Conservation (phyloP, 2,329 filamentous ascomycete species). For the Scytalidium sp. region DNA sequence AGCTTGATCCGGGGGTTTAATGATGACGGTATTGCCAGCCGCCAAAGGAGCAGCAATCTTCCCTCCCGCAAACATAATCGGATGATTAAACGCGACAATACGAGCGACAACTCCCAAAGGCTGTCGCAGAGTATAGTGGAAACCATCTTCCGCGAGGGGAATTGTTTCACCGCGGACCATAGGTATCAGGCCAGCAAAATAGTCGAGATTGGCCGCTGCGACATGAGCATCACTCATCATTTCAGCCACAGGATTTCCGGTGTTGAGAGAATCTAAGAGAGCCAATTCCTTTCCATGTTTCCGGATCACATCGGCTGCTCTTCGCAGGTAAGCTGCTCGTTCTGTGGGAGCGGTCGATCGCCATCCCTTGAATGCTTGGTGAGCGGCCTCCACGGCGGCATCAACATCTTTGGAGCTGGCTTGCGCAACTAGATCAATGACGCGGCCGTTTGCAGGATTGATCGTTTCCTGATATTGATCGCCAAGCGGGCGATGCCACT, state of each 20-base stretch:
- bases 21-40: constrained; percentile 54
- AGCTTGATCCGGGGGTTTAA: constrained; percentile 63
- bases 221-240: constrained; percentile 62
- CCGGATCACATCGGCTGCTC: constrained; percentile 71
- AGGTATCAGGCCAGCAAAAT: constrained; percentile 74
- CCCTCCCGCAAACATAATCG: constrained; percentile 69
- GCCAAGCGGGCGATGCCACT: background rate
- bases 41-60: constrained; percentile 67
- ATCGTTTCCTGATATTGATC: background rate
- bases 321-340: constrained; percentile 64
- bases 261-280: constrained; percentile 63
- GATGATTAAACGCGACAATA: constrained; percentile 79
- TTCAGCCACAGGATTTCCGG: constrained; percentile 67
- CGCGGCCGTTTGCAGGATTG: background rate
- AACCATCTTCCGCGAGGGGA: constrained; percentile 62
- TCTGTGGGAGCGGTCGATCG: constrained; percentile 60
- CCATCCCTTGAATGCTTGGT: background rate
- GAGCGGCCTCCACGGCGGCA: constrained; percentile 1
- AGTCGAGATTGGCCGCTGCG: constrained; percentile 56
- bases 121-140: constrained; percentile 71
- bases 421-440: constrained; percentile 30
- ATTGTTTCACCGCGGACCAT: constrained; percentile 74
- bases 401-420: constrained; percentile 28
- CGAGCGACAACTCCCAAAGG: constrained; percentile 70
- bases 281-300: constrained; percentile 64